These are phyloP conservation scores for Globisporangium nodosum DNA, from an alignment of 352 stramenopile species.

Conservation along the genomic window DNA sequence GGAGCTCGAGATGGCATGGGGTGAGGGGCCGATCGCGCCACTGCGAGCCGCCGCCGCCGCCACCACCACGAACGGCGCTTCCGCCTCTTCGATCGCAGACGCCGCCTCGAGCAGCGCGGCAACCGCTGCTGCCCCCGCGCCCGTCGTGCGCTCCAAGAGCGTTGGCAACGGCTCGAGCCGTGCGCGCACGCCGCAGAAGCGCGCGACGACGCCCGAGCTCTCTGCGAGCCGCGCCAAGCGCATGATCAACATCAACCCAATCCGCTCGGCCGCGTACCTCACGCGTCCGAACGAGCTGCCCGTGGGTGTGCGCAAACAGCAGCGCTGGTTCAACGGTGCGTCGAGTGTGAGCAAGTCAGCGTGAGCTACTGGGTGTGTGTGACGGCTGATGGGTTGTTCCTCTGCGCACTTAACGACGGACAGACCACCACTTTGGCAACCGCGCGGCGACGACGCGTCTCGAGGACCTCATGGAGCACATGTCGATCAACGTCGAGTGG, in stretches of 20 bases:
- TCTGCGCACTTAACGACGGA: no score
- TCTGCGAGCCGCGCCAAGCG: constrained; percentile 58
- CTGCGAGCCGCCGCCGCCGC: constrained; percentile 29
- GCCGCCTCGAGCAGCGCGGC: not conserved
- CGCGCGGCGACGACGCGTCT: constrained; percentile 56
- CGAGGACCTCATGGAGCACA: constrained; percentile 86
- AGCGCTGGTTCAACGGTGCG: constrained; percentile 82
- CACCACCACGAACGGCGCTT: constrained; percentile 1
- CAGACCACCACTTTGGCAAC: constrained; percentile 85
- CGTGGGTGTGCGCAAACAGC: constrained; percentile 61
- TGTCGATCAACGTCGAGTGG: constrained; percentile 84
- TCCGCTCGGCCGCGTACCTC: constrained; percentile 59
- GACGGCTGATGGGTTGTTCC: not conserved
- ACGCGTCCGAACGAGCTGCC: constrained; percentile 66
- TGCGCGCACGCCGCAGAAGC: constrained; percentile 61
- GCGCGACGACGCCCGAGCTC: constrained; percentile 32
- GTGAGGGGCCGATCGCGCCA: constrained; percentile 69
- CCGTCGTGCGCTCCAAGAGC: constrained; percentile 36
- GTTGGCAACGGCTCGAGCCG: constrained; percentile 60
- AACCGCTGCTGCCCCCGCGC: constrained; percentile 3
- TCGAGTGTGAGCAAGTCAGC: not conserved
- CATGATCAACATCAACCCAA: constrained; percentile 77
- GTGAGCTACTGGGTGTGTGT: not conserved
- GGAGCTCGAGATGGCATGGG: constrained; percentile 74
- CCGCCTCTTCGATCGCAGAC: not conserved